Evolutionary conservation across 2,329 filamentous ascomycete genomes (phyloP), one percentile per base, ranked within the genome.

Genomic region (Scedosporium apiospermum): DNA sequence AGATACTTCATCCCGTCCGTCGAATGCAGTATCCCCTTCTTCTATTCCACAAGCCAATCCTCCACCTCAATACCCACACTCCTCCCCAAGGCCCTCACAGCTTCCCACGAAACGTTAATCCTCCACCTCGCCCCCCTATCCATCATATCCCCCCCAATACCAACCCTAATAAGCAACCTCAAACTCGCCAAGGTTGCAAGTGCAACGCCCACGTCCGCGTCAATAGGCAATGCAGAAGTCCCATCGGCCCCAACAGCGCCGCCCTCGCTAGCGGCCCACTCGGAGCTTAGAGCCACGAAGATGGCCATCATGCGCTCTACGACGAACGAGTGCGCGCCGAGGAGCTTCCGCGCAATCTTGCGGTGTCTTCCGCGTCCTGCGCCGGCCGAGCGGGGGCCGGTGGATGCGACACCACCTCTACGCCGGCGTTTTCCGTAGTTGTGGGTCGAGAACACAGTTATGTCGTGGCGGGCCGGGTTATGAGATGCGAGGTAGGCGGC

Each of bases 401-500:
- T 68, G 2, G 74, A 71, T 3, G 75, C 74, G 12, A 75, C 75
- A 26, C 82, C 82, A 60, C 82, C 80, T 14, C 81, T 76, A 1
- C 80, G 74, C 60, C 80, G 77, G 65, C 78, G 75, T 58, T 77
- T 72, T 68, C 80, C 78, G 72, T 85, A 73, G 63, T 87, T 82
- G 69, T 84, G 82, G 12, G 89, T 91, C 67, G 89, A 91, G 77
- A 95, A 95, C 69, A 91, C 85, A 1, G 85, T 80, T 4, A 85
- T 77, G 72, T 95, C 90, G 69, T 89, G 85, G n/a, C 85, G 82
- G 1, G 88, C 77, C 14, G 88, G 84, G 71, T 93, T 95, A 79
- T 91, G 90, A 1, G 89, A 91, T 60, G 90, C 88, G 3, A 95
- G 83, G 74, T 95, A 95, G 3, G 90, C 88, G 42, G 90, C 85